Percentiles rank a stretch among this genome's conserved stretches.
phyloP scores from a whole-genome alignment of 176 grass and related monocot genomes.

The Thinopyrum elongatum region DNA sequence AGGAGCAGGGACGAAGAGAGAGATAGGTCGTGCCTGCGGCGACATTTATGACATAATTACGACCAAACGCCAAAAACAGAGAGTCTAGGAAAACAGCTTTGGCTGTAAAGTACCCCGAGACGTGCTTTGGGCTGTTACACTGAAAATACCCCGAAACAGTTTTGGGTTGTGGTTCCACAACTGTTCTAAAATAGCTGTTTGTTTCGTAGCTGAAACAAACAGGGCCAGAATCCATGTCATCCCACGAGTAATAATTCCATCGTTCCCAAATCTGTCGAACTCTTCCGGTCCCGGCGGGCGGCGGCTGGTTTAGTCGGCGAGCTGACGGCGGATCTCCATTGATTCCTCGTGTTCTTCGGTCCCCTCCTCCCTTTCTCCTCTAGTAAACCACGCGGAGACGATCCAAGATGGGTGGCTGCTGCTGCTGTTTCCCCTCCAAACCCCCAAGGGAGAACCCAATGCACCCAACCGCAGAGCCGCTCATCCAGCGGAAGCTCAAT shows the following conservation, averaged over 20 bases:
- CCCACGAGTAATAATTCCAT: background rate
- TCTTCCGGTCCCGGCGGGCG: background rate
- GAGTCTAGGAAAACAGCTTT: no score
- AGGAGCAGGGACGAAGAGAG: no score
- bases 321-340: background rate
- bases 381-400: background rate
- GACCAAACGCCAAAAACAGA: no score
- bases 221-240: background rate
- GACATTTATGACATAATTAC: no score
- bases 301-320: background rate
- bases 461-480: background rate
- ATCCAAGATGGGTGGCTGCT: conserved; percentile 42
- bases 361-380: background rate
- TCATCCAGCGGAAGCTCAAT: background rate
- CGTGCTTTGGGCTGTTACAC: no score
- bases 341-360: background rate
- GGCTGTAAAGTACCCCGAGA: no score
- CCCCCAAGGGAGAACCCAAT: conserved; percentile 44
- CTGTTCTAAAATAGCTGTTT: no score
- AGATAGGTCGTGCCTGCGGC: no score
- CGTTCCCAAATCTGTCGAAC: background rate
- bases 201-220: no score
- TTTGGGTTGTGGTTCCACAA: no score
- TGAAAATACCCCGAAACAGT: no score
- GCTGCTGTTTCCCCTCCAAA: conserved; percentile 24